These are phyloP conservation scores for Trypanosoma congolense DNA, from an alignment of 208 protist genomes.

Conservation along the genomic window DNA sequence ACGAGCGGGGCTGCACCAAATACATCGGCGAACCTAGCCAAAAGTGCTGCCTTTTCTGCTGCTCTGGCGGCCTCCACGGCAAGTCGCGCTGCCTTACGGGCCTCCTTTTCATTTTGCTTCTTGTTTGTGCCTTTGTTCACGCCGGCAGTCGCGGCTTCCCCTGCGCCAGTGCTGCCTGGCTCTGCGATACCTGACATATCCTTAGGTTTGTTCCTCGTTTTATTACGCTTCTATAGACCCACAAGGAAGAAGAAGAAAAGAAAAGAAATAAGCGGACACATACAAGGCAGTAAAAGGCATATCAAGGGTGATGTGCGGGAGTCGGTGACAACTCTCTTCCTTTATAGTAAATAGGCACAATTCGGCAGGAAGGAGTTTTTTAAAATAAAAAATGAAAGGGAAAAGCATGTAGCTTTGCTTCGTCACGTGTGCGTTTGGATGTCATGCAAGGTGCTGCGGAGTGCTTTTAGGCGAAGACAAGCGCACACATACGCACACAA, in stretches of 20 bases:
- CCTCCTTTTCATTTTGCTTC: slow-evolving; percentile 69
- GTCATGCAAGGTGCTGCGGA: no score
- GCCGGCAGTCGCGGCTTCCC: slow-evolving; percentile 7
- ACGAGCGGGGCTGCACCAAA: slow-evolving; percentile 71
- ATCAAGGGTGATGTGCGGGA: neutral
- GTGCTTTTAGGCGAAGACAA: no score
- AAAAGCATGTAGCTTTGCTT: slow-evolving; percentile 6
- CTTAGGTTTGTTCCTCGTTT: neutral
- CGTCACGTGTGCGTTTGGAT: slow-evolving; percentile 8
- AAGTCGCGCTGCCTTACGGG: slow-evolving; percentile 75
- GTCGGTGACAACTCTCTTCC: no score
- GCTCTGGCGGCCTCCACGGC: slow-evolving; percentile 80
- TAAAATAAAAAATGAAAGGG: slow-evolving; percentile 15
- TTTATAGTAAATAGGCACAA: no score
- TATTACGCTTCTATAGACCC: neutral
- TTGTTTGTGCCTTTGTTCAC: slow-evolving; percentile 21
- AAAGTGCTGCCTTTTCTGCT: slow-evolving; percentile 76
- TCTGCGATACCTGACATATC: slow-evolving; percentile 7
- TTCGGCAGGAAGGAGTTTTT: neutral
- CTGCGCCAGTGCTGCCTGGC: neutral
- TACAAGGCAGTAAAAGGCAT: slow-evolving; percentile 8
- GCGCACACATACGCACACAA: no score
- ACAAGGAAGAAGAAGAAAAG: neutral
- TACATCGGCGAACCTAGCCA: slow-evolving; percentile 66
- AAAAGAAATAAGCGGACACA: neutral